Base-by-base conservation (phyloP, 169 alveolate genomes). In the Babesia ovis region DNA sequence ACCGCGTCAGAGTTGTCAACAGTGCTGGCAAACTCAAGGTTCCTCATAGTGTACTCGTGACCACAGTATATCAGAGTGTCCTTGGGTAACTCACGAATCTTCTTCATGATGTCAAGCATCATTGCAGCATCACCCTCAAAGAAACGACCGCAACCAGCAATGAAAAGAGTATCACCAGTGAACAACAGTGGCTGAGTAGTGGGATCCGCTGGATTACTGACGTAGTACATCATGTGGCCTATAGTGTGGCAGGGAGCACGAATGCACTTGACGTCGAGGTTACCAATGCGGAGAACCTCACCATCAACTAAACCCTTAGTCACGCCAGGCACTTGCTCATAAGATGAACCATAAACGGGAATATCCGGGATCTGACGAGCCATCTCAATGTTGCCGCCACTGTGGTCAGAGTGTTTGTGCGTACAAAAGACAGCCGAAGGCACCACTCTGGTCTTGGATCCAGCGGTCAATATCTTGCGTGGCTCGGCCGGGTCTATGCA, bases 171-270 rank as follows among this genome's bases (percentile, higher is more conserved):
- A 70, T 96, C 99, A 2, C 99, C 94, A 29, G 91, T 82, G 83
- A 86, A 86, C 53, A 90, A 60, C 46, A 84, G 62, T 4, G 92
- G 94, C 25, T 80, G 84, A 37, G 48, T 46, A 16, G 35, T 37
- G 4, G 71, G 74, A 23, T 82, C 67, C 37, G 56, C 51, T 27
- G 73, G 83, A 20, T 68, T 76, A 45, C 68, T 72, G 48, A 93
- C 90, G 68, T 92, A 95, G 89, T 92, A 96, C 58, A 95, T 82
- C 54, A 92, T 90, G 46, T 96, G 99, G 1, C 99, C 99, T 53
- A 68, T 85, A n/a, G 99, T 96, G 80, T 96, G 99, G 77, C 99
- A 96, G 4, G 98, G 96, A 20, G 97, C 95, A 35, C 91, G 94
- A 42, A 92, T 61, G 57, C 93, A 90, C 55, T 67, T 87, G 8